Evolutionary conservation across 2,329 filamentous ascomycete genomes (phyloP), one percentile per base, ranked within the genome.

Genomic region (Botrytis squamosa): DNA sequence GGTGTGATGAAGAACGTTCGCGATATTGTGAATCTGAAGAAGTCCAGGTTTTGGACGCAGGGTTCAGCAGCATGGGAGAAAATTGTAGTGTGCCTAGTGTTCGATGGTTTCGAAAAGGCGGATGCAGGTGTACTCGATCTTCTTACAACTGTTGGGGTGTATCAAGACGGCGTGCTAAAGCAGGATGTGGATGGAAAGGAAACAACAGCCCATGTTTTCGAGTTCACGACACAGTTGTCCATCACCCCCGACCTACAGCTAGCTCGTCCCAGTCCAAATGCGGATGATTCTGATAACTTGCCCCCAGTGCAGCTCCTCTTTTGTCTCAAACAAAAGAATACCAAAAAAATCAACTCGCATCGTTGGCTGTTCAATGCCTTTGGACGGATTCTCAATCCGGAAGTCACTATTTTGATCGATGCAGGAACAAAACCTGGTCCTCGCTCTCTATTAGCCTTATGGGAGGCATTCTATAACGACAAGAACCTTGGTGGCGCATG

Each of bases 401-500:
- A 99, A 84, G 91, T 99, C 74, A 97, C 93, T 82, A 97, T 99
- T 82, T 88, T 99, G 78, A 90, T 99, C 73, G 96, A 99, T 85
- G 96, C 96, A 36, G 96, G 96, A 86, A 99, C 96, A 70, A 98
- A 98, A 86, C 96, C 96, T 42, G 95, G 95, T 63, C 87, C 91
- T 74, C 96, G 95, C 84, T 98, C 95, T 36, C 89, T 99, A 60
- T 88, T 98, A 38, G 90, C 94, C 59, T 89, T 99, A 22, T 99
- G 96, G 96, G 95, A 99, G 84, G 95, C 93, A 60, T 99, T 99
- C 86, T 98, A 98, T 87, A 99, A 99, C 85, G 96, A 99, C 88
- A 98, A 98, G 86, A 94, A 99, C 82, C 90, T 99, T 22, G 96
- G 96, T 79, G 96, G 96, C 85, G 95, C 96, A 83, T 99, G 96